Evolutionary conservation across 2,329 filamentous ascomycete genomes (phyloP), one percentile per base, ranked within the genome.

Genomic region (Chalara sp.): DNA sequence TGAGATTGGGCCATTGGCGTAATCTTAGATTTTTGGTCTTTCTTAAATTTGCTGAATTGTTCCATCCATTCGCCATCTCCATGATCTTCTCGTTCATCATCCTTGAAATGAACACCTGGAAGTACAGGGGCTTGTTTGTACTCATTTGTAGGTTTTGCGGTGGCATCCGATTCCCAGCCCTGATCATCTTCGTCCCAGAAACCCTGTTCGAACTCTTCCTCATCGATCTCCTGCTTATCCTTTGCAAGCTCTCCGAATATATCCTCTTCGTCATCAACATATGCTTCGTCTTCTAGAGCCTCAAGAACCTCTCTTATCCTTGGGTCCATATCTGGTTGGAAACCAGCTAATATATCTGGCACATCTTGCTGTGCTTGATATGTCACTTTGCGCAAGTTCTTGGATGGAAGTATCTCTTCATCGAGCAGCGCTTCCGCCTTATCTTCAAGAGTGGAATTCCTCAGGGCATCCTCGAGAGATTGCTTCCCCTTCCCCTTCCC

Each of bases 281-380:
- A 99, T 2, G 87, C 92, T 29, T 99, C 93, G 63, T 99, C 93
- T 46, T 99, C 93, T 32, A 99, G 72, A 8, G 93, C 93, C 69
- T 96, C 91, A 29, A 99, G 72, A 5, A 91, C 90, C 68, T 99
- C 93, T 44, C 93, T 80, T 59, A 99, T 68, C 39, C 92, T 79
- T 2, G 91, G 91, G 63, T 99, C 95, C 93, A 99, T 97, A 65
- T 97, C 91, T 6, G 95, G 93, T 69, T 99, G 87, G 68, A 99
- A 96, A 0, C 93, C 93, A 3, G 87, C 86, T 62, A 99, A 87
- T 6, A 83, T 84, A 70, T 99, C 93, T 1, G 93, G 93, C 1
- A 97, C 74, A 61, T 96, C 81, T 69, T 99, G 93, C 70, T 96
- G 90, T 49, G 90, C 86, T 68, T 97, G 89, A 66, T 97, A 97